phyloP scores from a whole-genome alignment of 2,329 filamentous ascomycete genomes.

The Pseudocercospora crystallina region DNA sequence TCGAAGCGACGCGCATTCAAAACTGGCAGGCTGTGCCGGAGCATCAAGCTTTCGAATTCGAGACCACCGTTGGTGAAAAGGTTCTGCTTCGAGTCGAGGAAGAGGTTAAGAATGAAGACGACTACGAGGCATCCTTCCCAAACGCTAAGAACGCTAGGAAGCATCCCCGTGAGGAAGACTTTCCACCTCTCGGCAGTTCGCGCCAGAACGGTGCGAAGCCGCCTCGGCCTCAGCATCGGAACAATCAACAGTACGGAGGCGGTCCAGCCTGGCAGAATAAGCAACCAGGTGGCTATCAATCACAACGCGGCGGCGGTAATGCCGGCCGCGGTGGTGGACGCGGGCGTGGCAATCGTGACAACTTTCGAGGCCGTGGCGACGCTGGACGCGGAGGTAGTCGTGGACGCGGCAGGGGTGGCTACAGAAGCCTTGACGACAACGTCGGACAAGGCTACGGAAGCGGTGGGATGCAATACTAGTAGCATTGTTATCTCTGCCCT shows the following conservation, averaged over 20 bases:
- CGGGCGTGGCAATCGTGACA: constrained; percentile 29
- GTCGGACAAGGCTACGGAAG: constrained; percentile 34
- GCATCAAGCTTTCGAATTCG: constrained; percentile 72
- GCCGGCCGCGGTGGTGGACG: constrained; percentile 34
- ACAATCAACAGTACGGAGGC: constrained; percentile 24
- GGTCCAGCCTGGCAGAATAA: constrained; percentile 36
- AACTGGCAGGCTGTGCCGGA: constrained; percentile 76
- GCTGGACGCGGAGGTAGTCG: constrained; percentile 24
- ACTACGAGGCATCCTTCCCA: constrained; percentile 62
- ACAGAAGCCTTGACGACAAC: constrained; percentile 47
- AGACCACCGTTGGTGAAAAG: constrained; percentile 84
- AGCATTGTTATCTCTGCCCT: constrained; percentile 7
- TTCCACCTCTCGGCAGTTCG: constrained; percentile 30
- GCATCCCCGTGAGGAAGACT: constrained; percentile 59
- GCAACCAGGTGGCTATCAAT: constrained; percentile 4
- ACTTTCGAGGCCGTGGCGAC: constrained; percentile 15
- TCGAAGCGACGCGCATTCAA: constrained; percentile 77
- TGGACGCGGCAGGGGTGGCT: constrained; percentile 34
- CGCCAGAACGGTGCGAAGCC: constrained; percentile 24
- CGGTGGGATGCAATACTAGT: constrained; percentile 39
- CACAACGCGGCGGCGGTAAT: constrained; percentile 39
- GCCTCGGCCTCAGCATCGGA: constrained; percentile 30
- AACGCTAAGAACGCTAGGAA: constrained; percentile 64
- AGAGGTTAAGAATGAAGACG: constrained; percentile 62
- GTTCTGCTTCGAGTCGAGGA: constrained; percentile 77